A percentile compares a stretch with the other conserved stretches of the same genome.
phyloP scores from a whole-genome alignment of 129 eudicot genomes.

The Saussurea involucrata region DNA sequence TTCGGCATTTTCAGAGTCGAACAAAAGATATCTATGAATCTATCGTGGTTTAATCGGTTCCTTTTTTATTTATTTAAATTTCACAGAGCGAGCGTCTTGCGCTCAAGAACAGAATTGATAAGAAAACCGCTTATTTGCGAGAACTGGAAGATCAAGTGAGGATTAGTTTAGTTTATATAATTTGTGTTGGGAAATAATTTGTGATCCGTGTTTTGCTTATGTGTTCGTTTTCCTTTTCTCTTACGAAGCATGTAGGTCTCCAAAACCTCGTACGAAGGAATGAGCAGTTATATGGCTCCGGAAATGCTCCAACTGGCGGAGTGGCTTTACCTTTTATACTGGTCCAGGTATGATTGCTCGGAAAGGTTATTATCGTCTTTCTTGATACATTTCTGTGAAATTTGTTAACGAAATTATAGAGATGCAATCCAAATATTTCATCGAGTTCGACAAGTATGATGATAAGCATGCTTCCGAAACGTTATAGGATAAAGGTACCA shows the following conservation, averaged over 20 bases:
- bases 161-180: not conserved
- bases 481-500: too few species aligned
- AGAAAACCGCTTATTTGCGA: slow-evolving; percentile 67
- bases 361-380: slow-evolving; percentile 11
- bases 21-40: not conserved
- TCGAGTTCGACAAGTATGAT: not conserved
- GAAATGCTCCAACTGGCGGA: slow-evolving; percentile 72
- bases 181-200: not conserved
- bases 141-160: slow-evolving; percentile 89
- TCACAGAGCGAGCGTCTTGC: slow-evolving; percentile 64
- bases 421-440: too few species aligned
- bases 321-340: slow-evolving; percentile 86
- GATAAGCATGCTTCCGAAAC: not conserved
- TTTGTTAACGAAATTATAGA: too few species aligned
- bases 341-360: slow-evolving; percentile 58
- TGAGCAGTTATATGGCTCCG: slow-evolving; percentile 65
- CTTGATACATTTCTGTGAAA: not conserved
- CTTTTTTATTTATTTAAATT: slow-evolving; percentile 3
- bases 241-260: slow-evolving; percentile 54
- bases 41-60: not conserved
- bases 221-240: slow-evolving; percentile 1
- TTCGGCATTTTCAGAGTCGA: not conserved
- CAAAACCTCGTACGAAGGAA: slow-evolving; percentile 68
- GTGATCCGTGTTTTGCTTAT: not conserved
- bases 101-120: slow-evolving; percentile 56